Percentiles rank a stretch among this genome's conserved stretches.
phyloP scores from a whole-genome alignment of 2,329 filamentous ascomycete species.

The Sporothrix dimorphospora region DNA sequence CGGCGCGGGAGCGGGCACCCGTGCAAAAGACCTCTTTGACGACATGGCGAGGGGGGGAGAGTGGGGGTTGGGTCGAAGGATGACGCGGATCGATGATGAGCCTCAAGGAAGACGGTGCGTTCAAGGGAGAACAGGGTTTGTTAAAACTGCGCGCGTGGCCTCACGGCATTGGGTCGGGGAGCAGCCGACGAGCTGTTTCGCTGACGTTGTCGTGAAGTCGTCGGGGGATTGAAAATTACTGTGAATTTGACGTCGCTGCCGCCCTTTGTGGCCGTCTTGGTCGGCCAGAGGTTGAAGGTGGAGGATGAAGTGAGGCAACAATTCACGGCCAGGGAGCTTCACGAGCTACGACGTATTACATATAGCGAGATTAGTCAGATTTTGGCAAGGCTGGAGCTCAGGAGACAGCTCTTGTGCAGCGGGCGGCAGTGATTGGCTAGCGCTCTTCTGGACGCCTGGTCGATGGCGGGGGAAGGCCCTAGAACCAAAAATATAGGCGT shows the following conservation, averaged over 20 bases:
- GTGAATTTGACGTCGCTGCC: background rate
- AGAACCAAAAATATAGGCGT: conserved; percentile 11
- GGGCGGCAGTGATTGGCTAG: conserved; percentile 18
- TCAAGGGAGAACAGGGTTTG: background rate
- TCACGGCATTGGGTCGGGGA: background rate
- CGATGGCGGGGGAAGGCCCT: conserved; percentile 28
- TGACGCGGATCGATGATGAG: background rate
- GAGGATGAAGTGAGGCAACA: background rate
- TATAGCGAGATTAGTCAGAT: conserved; percentile 27
- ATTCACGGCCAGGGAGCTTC: conserved; percentile 10
- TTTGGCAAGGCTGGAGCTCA: conserved; percentile 23
- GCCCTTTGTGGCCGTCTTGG: background rate
- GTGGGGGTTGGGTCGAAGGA: background rate
- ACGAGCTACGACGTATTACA: background rate
- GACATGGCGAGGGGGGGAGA: conserved; percentile 6
- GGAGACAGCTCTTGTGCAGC: background rate
- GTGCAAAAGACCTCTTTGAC: conserved; percentile 8
- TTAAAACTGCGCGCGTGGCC: background rate
- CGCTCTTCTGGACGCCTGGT: background rate
- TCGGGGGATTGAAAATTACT: background rate
- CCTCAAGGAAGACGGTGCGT: background rate
- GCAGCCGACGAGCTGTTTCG: background rate
- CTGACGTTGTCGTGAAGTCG: background rate
- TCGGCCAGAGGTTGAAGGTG: background rate
- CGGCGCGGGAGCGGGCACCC: background rate